Base-by-base conservation (phyloP, 495 filamentous ascomycete genomes). In the Penicillium mononematosum region DNA sequence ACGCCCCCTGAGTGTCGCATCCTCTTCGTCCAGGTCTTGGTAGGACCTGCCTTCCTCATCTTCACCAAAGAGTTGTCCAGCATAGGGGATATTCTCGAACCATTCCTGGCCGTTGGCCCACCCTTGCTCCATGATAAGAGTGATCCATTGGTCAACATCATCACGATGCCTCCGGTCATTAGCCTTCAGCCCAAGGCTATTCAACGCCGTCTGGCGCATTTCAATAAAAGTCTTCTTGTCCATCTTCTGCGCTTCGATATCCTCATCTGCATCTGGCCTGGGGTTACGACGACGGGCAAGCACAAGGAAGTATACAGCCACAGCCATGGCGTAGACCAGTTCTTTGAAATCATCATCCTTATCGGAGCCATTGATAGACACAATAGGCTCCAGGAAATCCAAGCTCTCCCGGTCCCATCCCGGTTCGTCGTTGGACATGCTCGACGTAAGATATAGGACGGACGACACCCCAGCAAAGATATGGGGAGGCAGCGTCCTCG, bases 41-140 rank as follows among this genome's bases (percentile, higher is more conserved):
- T 65, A 69, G 19, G 76, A 66, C 47, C 77, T 73, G 0, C 75
- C 78, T 12, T 66, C 71, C 20, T 69, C 70, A 27, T 72, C 64
- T 49, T 80, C 80, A 1, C 72, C 75, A 50, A 73, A 61, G 22
- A 76, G 50, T 20, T 75, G 71, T 4, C 72, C 73, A 6, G 71
- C 74, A 11, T 69, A 65, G 14, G 68, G 70, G 45, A 84, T 79
- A 58, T 85, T 85, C 47, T 72, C 63, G 45, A 84, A 89, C 88
- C 88, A 92, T 58, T 88, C 86, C 54, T 83, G 75, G 53, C 67
- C 70, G 34, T 84, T 76, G 36, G 84, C 79, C 88, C 87, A 92
- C 14, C 75, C 74, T 12, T 79, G 75, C 44, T 80, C 71, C 58
- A 76, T 79, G 31, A 88, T 77, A 50, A 82, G 63, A 34, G 78